Base-by-base conservation (phyloP, 352 stramenopile genomes). In the Peronospora farinosa region DNA sequence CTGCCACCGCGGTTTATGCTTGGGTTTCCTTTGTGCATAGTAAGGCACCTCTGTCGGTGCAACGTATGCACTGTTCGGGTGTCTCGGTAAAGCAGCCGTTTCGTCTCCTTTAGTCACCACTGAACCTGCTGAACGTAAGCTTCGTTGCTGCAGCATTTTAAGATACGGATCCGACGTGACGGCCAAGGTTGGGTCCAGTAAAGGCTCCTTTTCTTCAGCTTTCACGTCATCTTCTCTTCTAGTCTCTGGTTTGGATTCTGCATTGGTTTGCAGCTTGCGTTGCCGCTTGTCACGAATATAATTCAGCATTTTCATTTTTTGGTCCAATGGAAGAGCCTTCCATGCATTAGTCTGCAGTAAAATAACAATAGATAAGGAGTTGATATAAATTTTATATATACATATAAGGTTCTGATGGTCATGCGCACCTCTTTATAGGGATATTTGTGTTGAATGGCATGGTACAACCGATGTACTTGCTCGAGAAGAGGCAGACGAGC, bases 401-500 rank as follows among this genome's bases (percentile, higher is more conserved):
- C 1, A 9, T 28, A 53, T 3, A 5, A 21, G 33, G 1, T 39
- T 40, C 45, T 9, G 17, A 7, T 42, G 21, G 19, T 38, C 39
- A 11, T 36, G 16, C 17, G 46, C 31, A 86, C 78, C 66, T 92
- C 76, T 41, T 78, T 87, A 63, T 93, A 93, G 15, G 80, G 80
- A 45, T 93, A 93, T 40, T 79, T 65, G 40, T 70, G 59, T 60
- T 90, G 69, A 42, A 93, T 93, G 27, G 83, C 83, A 56, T 93
- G 79, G 49, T 90, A 87, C 7, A 93, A 61, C 0, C 83, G 74
- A 55, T 93, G 83, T 38, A 93, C 78, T 48, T 91, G 83, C 58
- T 93, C 83, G 48, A 92, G 57, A 40, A 93, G 69, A 33, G 83
- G 83, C 25, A 93, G 67, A 23, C 57, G 54, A 31, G 65, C 70